These are phyloP conservation scores for Lactarius hengduanensis DNA, from an alignment of 768 basidiomycete genomes.

Conservation along the genomic window DNA sequence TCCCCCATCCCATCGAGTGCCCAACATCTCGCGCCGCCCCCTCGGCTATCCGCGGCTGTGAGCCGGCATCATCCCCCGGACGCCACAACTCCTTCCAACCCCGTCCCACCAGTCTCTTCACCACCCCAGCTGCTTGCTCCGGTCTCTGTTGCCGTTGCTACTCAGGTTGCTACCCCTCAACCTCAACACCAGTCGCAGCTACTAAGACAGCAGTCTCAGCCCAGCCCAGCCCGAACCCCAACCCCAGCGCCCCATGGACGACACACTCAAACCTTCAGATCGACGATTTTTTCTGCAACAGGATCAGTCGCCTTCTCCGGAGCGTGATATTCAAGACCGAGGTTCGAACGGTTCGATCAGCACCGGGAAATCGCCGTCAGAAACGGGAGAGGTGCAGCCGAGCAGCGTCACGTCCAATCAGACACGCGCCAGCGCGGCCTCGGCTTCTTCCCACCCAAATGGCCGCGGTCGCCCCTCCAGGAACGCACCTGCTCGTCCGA, in stretches of 20 bases:
- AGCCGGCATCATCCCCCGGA: slow-evolving; percentile 17
- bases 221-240: neutral
- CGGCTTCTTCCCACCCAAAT: slow-evolving; percentile 30
- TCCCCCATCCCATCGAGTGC: slow-evolving; percentile 34
- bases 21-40: slow-evolving; percentile 35
- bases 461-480: slow-evolving; percentile 30
- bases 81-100: slow-evolving; percentile 22
- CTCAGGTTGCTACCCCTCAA: neutral
- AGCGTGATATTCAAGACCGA: slow-evolving; percentile 32
- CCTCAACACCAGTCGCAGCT: neutral
- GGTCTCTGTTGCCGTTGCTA: slow-evolving; percentile 30
- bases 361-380: slow-evolving; percentile 33
- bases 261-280: slow-evolving; percentile 40
- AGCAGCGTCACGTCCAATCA: slow-evolving; percentile 40
- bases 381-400: slow-evolving; percentile 36
- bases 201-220: neutral
- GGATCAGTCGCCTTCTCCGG: slow-evolving; percentile 42
- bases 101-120: slow-evolving; percentile 36
- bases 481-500: slow-evolving; percentile 23
- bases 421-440: slow-evolving; percentile 33
- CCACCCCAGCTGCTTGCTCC: slow-evolving; percentile 43
- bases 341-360: slow-evolving; percentile 36
- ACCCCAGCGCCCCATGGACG: slow-evolving; percentile 30
- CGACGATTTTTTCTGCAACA: slow-evolving; percentile 47
- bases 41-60: slow-evolving; percentile 30